Conservation (phyloP, 2,329 filamentous ascomycete genomes). For the Cercospora sojina region DNA sequence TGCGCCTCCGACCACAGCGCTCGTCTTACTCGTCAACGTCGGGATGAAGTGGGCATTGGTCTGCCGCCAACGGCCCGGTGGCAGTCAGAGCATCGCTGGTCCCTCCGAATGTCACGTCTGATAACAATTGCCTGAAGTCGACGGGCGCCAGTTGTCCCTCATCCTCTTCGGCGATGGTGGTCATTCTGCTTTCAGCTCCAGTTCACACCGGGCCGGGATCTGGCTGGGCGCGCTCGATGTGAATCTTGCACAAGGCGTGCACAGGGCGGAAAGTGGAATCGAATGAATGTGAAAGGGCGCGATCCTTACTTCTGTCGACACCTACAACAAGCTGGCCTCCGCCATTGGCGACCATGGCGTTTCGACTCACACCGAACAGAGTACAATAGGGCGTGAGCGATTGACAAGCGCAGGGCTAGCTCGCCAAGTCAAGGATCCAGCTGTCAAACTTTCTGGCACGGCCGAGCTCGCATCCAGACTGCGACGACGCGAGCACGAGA, state of each 20-base stretch:
- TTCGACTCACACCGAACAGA: slow-evolving; percentile 12
- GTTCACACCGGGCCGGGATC: not conserved
- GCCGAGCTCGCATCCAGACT: not conserved
- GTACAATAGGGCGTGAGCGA: slow-evolving; percentile 15
- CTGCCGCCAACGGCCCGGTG: not conserved
- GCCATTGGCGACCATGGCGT: not conserved
- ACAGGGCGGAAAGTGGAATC: not conserved
- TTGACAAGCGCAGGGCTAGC: slow-evolving; percentile 11
- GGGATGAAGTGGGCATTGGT: slow-evolving; percentile 21
- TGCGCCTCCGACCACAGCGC: not conserved
- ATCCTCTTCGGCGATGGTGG: slow-evolving; percentile 21
- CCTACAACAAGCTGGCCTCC: slow-evolving; percentile 8
- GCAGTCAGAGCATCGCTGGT: slow-evolving; percentile 11
- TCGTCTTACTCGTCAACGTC: slow-evolving; percentile 23
- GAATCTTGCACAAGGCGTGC: slow-evolving; percentile 8
- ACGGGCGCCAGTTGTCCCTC: slow-evolving; percentile 18
- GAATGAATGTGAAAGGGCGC: slow-evolving; percentile 6
- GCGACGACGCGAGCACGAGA: not conserved
- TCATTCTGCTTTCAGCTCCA: slow-evolving; percentile 15
- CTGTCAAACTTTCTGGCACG: slow-evolving; percentile 6
- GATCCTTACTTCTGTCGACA: not conserved
- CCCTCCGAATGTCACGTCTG: slow-evolving; percentile 19
- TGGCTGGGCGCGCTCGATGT: not conserved
- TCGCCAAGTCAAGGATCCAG: slow-evolving; percentile 12
- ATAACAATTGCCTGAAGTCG: slow-evolving; percentile 20